Conservation (phyloP, 805 yeast genomes). For the Candida patagonica region DNA sequence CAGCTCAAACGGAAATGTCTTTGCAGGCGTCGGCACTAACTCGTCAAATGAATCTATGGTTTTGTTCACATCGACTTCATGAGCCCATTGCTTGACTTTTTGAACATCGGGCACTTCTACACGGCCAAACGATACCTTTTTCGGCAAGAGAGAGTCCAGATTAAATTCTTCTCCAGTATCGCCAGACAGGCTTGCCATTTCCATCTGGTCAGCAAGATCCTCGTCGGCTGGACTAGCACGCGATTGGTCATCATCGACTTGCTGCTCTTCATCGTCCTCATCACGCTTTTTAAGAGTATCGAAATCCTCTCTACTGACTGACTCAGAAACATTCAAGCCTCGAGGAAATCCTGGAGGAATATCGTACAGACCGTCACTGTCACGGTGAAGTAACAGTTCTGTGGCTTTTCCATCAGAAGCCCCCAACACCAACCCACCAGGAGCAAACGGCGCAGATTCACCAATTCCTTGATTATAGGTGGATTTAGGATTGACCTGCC, state of each 20-base stretch:
- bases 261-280: slow-evolving; percentile 15
- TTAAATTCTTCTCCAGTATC: slow-evolving; percentile 9
- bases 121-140: slow-evolving; percentile 41
- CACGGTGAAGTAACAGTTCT: slow-evolving; percentile 45
- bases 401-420: slow-evolving; percentile 21
- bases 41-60: slow-evolving; percentile 76
- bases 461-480: slow-evolving; percentile 62
- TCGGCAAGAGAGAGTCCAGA: slow-evolving; percentile 42
- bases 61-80: slow-evolving; percentile 80
- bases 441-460: slow-evolving; percentile 77
- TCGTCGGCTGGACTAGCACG: slow-evolving; percentile 11
- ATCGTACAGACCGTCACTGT: slow-evolving; percentile 67
- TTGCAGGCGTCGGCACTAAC: slow-evolving; percentile 85
- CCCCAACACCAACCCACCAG: slow-evolving; percentile 61
- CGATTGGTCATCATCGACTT: slow-evolving; percentile 5
- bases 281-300: slow-evolving; percentile 11
- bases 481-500: slow-evolving; percentile 55
- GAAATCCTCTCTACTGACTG: slow-evolving; percentile 30
- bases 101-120: slow-evolving; percentile 16
- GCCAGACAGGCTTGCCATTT: background rate
- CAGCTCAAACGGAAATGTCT: slow-evolving; percentile 89
- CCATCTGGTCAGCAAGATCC: slow-evolving; percentile 9
- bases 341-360: slow-evolving; percentile 74
- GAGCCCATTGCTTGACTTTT: slow-evolving; percentile 77
- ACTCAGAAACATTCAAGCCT: slow-evolving; percentile 44